Evolutionary conservation across 2,329 filamentous ascomycete species (phyloP).

Genomic region (Huntiella omanensis): DNA sequence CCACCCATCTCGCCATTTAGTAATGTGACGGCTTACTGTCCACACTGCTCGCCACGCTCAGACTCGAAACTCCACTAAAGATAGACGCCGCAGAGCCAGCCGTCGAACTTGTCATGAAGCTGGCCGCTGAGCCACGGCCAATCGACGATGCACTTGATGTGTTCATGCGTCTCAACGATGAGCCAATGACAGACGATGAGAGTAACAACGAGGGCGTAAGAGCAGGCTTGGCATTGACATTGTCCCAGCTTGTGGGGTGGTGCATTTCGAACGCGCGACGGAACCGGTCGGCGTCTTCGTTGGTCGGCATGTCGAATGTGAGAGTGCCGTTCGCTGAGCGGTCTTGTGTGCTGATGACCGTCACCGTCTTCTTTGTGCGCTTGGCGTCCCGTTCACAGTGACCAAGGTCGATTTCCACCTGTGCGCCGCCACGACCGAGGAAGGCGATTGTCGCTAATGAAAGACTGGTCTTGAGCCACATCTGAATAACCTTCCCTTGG

Average conservation of each 20-base stretch:
- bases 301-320: constrained; percentile 6
- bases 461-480: constrained; percentile 8
- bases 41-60: constrained; percentile 4
- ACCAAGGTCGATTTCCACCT: constrained; percentile 8
- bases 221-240: constrained; percentile 6
- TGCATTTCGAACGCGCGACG: constrained; percentile 10
- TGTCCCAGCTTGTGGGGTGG: constrained; percentile 7
- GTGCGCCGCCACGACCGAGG: constrained; percentile 6
- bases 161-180: constrained; percentile 6
- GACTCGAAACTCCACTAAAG: constrained; percentile 6
- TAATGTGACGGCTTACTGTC: constrained; percentile 1
- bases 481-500: constrained; percentile 8
- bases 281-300: constrained; percentile 8
- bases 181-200: constrained; percentile 6
- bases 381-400: constrained; percentile 5
- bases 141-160: constrained; percentile 6
- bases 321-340: background rate
- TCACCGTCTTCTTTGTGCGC: constrained; percentile 6
- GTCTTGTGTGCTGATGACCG: constrained; percentile 4
- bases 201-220: constrained; percentile 9
- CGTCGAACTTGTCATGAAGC: constrained; percentile 8
- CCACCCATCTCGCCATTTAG: background rate
- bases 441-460: constrained; percentile 9
- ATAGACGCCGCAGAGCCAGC: constrained; percentile 2
- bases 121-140: constrained; percentile 4